Evolutionary conservation across 192 early-diverging fungal species (phyloP).

Genomic region (Pecoramyces ruminantium): DNA sequence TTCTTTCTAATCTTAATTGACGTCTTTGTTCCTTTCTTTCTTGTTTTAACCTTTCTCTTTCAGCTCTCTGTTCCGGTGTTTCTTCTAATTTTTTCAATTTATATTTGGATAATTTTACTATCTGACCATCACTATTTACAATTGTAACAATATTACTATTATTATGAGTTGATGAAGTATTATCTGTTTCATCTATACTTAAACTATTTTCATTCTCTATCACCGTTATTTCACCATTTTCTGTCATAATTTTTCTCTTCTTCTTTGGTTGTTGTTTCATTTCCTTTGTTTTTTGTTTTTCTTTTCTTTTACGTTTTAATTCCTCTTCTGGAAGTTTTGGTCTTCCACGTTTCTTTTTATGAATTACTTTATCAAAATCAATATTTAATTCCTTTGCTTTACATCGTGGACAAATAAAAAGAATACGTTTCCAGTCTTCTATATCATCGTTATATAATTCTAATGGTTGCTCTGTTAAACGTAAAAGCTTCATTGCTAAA

Average conservation of each 20-base stretch:
- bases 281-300: background rate
- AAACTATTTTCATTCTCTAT: background rate
- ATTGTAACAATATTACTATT: background rate
- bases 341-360: background rate
- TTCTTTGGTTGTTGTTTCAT: background rate
- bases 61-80: background rate
- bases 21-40: background rate
- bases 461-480: background rate
- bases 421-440: slow-evolving; percentile 19
- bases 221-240: background rate
- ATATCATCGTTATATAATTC: slow-evolving; percentile 2
- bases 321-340: background rate
- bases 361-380: background rate
- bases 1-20: background rate
- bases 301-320: background rate
- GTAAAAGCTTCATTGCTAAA: slow-evolving; percentile 12
- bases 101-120: background rate
- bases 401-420: slow-evolving; percentile 30
- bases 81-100: background rate
- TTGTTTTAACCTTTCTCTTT: background rate
- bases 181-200: background rate
- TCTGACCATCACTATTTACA: background rate
- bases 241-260: background rate
- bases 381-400: background rate
- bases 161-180: background rate